phyloP scores from a whole-genome alignment of 148 eudicot species.

The Amaranthus palmeri region DNA sequence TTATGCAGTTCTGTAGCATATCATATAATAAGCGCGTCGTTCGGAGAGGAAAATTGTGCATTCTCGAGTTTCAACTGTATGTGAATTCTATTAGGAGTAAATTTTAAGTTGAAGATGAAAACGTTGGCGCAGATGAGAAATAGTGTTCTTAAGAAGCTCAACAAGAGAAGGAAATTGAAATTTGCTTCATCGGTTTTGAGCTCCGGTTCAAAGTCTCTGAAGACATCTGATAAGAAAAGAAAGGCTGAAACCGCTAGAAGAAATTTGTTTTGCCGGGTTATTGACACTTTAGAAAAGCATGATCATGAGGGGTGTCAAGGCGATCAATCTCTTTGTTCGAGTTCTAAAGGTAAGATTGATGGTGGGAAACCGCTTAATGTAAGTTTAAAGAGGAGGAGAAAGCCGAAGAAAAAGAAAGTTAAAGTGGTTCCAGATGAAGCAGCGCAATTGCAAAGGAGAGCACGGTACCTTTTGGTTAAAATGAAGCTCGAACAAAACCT shows the following conservation, averaged over 20 bases:
- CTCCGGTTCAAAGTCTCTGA: conserved; percentile 16
- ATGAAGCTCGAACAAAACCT: conserved; percentile 89
- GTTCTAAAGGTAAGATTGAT: conserved; percentile 19
- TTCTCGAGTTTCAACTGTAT: background rate
- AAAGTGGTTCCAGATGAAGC: conserved; percentile 58
- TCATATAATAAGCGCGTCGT: conserved; percentile 3
- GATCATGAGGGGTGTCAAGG: conserved; percentile 16
- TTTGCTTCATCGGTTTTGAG: conserved; percentile 11
- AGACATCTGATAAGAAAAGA: conserved; percentile 14
- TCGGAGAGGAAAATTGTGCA: background rate
- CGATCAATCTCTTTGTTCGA: conserved; percentile 15
- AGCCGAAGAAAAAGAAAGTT: conserved; percentile 39
- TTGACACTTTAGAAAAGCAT: conserved; percentile 9
- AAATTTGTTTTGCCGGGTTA: background rate
- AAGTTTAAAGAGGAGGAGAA: conserved; percentile 41
- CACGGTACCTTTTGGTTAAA: conserved; percentile 74
- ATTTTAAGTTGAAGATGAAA: conserved; percentile 21
- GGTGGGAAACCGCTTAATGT: conserved; percentile 13
- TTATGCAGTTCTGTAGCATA: conserved; percentile 8
- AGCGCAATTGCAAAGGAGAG: conserved; percentile 59
- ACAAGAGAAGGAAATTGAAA: conserved; percentile 18
- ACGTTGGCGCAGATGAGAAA: conserved; percentile 27
- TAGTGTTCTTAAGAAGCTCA: conserved; percentile 19
- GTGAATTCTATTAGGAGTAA: background rate
- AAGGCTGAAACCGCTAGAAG: conserved; percentile 9